These are phyloP conservation scores for Omphalotus guepiniiformis DNA, from an alignment of 768 basidiomycete species.

Conservation along the genomic window DNA sequence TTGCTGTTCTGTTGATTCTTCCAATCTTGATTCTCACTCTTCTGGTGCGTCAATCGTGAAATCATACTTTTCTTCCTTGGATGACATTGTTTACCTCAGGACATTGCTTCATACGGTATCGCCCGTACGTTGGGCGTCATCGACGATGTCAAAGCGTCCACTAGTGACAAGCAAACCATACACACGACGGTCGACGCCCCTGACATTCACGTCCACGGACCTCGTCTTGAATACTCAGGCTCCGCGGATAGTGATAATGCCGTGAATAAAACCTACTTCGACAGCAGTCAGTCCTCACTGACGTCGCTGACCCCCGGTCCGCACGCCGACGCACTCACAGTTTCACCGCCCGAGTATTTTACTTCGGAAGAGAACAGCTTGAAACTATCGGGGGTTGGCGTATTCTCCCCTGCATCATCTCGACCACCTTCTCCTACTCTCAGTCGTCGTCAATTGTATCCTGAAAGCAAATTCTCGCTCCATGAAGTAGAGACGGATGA, in stretches of 20 bases:
- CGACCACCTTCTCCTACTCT: constrained; percentile 61
- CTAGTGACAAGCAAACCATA: constrained; percentile 50
- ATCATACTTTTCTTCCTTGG: constrained; percentile 7
- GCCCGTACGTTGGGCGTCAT: constrained; percentile 78
- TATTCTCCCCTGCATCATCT: constrained; percentile 70
- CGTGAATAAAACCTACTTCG: not conserved
- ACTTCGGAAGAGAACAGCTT: constrained; percentile 46
- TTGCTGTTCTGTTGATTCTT: constrained; percentile 60
- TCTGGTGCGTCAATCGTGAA: constrained; percentile 40
- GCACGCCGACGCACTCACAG: not conserved
- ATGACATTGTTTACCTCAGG: constrained; percentile 37
- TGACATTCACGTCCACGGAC: constrained; percentile 26
- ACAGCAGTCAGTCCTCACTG: constrained; percentile 1
- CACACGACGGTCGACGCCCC: constrained; percentile 25
- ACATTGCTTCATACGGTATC: constrained; percentile 77
- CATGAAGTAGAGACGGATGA: constrained; percentile 4
- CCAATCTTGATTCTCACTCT: constrained; percentile 53
- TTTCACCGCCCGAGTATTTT: constrained; percentile 42
- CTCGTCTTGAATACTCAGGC: not conserved
- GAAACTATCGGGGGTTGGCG: constrained; percentile 63
- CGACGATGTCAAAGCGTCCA: constrained; percentile 71
- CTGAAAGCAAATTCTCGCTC: constrained; percentile 2
- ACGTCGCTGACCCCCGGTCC: not conserved
- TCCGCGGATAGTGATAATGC: not conserved
- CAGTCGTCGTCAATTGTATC: constrained; percentile 30